Evolutionary conservation across 2,329 filamentous ascomycete species (phyloP).

Genomic region (Aspergillus sojae): DNA sequence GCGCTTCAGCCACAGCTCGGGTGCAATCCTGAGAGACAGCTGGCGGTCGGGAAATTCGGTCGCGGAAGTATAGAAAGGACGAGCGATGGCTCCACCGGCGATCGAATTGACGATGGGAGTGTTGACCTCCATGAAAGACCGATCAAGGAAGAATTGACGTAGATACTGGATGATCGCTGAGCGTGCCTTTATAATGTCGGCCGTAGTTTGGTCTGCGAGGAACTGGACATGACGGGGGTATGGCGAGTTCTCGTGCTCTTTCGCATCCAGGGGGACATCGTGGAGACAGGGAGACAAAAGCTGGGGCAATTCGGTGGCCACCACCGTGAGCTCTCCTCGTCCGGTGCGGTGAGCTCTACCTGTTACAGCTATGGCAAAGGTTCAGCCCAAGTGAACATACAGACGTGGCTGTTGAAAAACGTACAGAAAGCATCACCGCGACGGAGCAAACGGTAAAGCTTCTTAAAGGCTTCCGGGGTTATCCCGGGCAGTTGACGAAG

Average conservation of each 20-base stretch:
- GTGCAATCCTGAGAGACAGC: slow-evolving; percentile 82
- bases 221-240: slow-evolving; percentile 84
- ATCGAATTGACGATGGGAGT: slow-evolving; percentile 83
- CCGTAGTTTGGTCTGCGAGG: slow-evolving; percentile 69
- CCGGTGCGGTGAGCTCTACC: slow-evolving; percentile 71
- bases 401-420: slow-evolving; percentile 37
- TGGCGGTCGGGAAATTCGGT: slow-evolving; percentile 73
- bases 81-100: slow-evolving; percentile 84
- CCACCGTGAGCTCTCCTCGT: slow-evolving; percentile 75
- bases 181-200: slow-evolving; percentile 73
- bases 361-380: slow-evolving; percentile 58
- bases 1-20: slow-evolving; percentile 93
- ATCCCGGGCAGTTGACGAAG: slow-evolving; percentile 50
- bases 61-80: slow-evolving; percentile 79
- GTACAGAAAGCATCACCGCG: slow-evolving; percentile 83
- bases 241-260: slow-evolving; percentile 71
- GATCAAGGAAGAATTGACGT: slow-evolving; percentile 70
- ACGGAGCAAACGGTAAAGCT: slow-evolving; percentile 67
- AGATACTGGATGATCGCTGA: slow-evolving; percentile 74
- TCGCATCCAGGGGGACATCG: slow-evolving; percentile 71
- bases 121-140: slow-evolving; percentile 81
- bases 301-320: slow-evolving; percentile 67
- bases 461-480: slow-evolving; percentile 53
- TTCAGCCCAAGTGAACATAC: slow-evolving; percentile 17
- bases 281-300: slow-evolving; percentile 79